Conservation (phyloP, 768 basidiomycete genomes). For the Porpolomopsis calyptriformis region DNA sequence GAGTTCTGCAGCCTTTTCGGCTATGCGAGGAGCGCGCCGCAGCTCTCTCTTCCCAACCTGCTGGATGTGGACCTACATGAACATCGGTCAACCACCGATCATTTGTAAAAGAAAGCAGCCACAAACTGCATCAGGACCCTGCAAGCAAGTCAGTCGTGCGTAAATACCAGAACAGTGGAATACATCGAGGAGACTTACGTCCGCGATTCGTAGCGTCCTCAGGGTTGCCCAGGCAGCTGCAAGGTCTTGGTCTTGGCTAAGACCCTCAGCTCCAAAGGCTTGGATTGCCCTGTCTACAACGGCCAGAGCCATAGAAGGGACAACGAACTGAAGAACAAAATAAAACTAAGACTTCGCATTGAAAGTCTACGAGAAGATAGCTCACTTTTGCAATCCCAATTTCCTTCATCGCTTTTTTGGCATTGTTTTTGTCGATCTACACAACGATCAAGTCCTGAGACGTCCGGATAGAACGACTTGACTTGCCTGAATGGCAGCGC, state of each 20-base stretch:
- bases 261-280: conserved; percentile 90
- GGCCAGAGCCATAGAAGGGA: conserved; percentile 79
- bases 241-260: conserved; percentile 81
- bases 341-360: neutral
- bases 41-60: conserved; percentile 89
- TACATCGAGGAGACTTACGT: conserved; percentile 37
- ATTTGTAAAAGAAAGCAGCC: conserved; percentile 4
- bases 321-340: conserved; percentile 60
- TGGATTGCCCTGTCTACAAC: conserved; percentile 97
- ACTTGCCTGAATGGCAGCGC: conserved; percentile 75
- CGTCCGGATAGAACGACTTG: neutral
- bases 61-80: conserved; percentile 73
- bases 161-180: conserved; percentile 3
- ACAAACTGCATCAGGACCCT: conserved; percentile 74
- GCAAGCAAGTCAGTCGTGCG: conserved; percentile 5
- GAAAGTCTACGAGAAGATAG: neutral
- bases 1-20: conserved; percentile 40
- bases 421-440: conserved; percentile 80
- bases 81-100: conserved; percentile 12
- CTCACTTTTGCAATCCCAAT: conserved; percentile 92
- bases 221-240: conserved; percentile 69
- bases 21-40: conserved; percentile 58
- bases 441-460: conserved; percentile 1
- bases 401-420: conserved; percentile 94
- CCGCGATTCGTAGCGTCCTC: conserved; percentile 80